These are phyloP conservation scores for Sporothrix schenckii DNA, from an alignment of 2,329 filamentous ascomycete species.

Conservation along the genomic window DNA sequence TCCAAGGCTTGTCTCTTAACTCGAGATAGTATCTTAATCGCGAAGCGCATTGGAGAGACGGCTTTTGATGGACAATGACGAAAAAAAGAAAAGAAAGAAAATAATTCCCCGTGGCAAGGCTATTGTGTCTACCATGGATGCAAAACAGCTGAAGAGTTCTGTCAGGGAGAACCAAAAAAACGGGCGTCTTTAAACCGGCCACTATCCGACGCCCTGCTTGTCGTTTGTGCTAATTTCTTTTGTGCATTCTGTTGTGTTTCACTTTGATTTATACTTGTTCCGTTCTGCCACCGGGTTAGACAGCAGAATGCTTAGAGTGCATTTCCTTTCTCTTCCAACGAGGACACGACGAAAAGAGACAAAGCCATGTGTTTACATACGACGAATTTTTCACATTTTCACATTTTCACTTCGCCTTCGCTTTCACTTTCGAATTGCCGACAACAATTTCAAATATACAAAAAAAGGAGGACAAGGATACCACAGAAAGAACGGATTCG, in stretches of 20 bases:
- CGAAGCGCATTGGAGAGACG: neutral
- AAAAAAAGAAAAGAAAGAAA: neutral
- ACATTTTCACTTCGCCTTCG: neutral
- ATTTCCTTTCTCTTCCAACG: conserved; percentile 31
- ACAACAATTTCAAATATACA: conserved; percentile 14
- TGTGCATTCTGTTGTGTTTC: neutral
- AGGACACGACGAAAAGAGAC: conserved; percentile 30
- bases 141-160: conserved; percentile 6
- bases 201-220: neutral
- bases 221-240: neutral
- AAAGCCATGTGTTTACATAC: conserved; percentile 24
- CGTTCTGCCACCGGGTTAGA: conserved; percentile 30
- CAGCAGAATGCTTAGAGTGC: conserved; percentile 34
- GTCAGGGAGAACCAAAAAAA: neutral
- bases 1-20: conserved; percentile 74
- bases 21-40: conserved; percentile 31
- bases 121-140: neutral
- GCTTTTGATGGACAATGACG: neutral
- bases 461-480: conserved; percentile 12
- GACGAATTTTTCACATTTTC: conserved; percentile 13
- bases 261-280: conserved; percentile 15
- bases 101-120: neutral
- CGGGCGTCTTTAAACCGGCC: neutral
- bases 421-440: neutral
- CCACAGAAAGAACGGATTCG: neutral